Evolutionary conservation across 768 basidiomycete genomes (phyloP), one percentile per base, ranked within the genome.

Genomic region (Austroboletus eburneus): DNA sequence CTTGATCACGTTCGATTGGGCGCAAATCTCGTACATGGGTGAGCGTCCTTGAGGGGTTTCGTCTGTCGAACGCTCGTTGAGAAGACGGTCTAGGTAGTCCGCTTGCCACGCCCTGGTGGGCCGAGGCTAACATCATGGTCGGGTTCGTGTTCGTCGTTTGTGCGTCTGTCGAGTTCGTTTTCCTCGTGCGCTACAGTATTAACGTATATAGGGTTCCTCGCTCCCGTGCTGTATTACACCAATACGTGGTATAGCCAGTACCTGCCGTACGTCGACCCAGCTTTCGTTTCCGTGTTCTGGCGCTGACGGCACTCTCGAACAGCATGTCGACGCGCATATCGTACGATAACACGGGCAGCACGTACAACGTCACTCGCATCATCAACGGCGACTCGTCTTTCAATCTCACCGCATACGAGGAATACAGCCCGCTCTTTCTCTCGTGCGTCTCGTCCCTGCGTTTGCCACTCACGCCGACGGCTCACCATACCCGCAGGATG

Each of bases 51-150:
- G 7, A 27, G 27, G 27, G 27, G 12, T 6, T 27, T 27, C 7
- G 8, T 22, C 27, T 27, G 27, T 6, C 27, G 27, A 27, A 12
- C 12, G 27, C 27, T 27, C 5, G 12, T 27, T 27, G 27, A 12
- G 27, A n/a, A n/a, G n/a, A n/a, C n/a, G n/a, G 13, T 27, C 17
- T 34, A 63, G 64, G 48, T 9, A 68, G 57, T 20, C 88, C 88
- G 0, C 78, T 91, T 38, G 81, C 84, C 5, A 80, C 84, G 9
- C 88, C 88, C 2, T 91, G 86, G 85, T 88, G 85, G 85, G 85
- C 85, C 3, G 79, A 83, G 59, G 85, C 82, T 10, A 88, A 89
- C 62, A 70, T 87, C 44, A 64, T 75, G 3, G 67, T 59, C 39
- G 80, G 83, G 22, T 82, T 88, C 55, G 66, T 81, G 5, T 72